These are phyloP conservation scores for Ceratocystis destructans DNA, from an alignment of 2,329 filamentous ascomycete species.

Conservation along the genomic window DNA sequence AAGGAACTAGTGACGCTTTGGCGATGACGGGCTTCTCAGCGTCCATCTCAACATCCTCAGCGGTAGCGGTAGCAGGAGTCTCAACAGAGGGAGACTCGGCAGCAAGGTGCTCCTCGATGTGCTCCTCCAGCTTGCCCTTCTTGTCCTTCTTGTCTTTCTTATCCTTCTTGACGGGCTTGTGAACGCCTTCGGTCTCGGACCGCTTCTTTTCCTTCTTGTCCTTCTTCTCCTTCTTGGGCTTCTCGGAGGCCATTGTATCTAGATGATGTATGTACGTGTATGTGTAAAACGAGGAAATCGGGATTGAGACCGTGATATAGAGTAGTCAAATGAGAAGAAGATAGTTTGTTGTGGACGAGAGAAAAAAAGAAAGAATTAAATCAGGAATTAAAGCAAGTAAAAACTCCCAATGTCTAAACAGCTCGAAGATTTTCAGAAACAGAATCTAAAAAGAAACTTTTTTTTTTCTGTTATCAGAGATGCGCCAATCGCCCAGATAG, in stretches of 20 bases:
- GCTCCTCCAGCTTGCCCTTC: slow-evolving; percentile 57
- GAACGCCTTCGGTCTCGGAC: slow-evolving; percentile 44
- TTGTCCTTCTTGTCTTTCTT: slow-evolving; percentile 48
- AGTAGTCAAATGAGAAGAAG: not conserved
- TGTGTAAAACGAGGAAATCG: not conserved
- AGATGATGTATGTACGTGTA: not conserved
- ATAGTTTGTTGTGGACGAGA: not conserved
- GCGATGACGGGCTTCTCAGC: slow-evolving; percentile 29
- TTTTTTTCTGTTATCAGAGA: slow-evolving; percentile 19
- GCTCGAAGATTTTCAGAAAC: not conserved
- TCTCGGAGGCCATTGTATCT: slow-evolving; percentile 34
- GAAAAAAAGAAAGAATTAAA: slow-evolving; percentile 20
- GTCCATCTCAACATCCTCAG: slow-evolving; percentile 29
- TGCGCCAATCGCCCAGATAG: slow-evolving; percentile 17
- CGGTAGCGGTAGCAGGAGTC: slow-evolving; percentile 29
- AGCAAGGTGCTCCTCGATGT: slow-evolving; percentile 53
- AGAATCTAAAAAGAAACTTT: slow-evolving; percentile 15
- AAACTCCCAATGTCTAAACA: slow-evolving; percentile 5
- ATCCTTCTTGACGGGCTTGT: slow-evolving; percentile 47
- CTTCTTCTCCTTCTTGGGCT: slow-evolving; percentile 38
- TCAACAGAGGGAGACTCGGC: slow-evolving; percentile 28
- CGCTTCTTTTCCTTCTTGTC: slow-evolving; percentile 39
- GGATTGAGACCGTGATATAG: not conserved
- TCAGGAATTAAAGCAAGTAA: slow-evolving; percentile 8
- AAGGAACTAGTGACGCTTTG: slow-evolving; percentile 56